Conservation (phyloP, 495 filamentous ascomycete genomes). For the Xylaria venustula region DNA sequence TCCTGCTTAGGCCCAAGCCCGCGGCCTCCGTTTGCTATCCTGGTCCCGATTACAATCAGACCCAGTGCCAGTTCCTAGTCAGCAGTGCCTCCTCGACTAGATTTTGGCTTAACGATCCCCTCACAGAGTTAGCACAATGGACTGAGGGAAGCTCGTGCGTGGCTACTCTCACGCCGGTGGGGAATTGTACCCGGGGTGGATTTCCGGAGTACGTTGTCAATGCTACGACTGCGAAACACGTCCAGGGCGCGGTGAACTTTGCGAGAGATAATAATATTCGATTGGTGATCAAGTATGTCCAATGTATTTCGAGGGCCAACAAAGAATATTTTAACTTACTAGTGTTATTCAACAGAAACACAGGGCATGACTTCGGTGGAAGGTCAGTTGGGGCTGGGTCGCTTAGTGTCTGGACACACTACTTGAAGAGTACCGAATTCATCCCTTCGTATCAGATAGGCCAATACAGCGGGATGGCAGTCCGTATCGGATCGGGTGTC, state of each 20-base stretch:
- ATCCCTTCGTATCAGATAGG: slow-evolving; percentile 38
- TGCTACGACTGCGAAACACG: slow-evolving; percentile 50
- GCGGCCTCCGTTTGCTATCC: slow-evolving; percentile 52
- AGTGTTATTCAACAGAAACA: slow-evolving; percentile 32
- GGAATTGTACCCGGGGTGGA: slow-evolving; percentile 53
- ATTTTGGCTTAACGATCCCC: slow-evolving; percentile 39
- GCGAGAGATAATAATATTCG: slow-evolving; percentile 57
- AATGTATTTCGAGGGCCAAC: neutral
- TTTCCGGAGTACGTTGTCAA: slow-evolving; percentile 61
- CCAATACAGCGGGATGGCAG: slow-evolving; percentile 41
- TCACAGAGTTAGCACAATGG: slow-evolving; percentile 36
- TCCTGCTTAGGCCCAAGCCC: slow-evolving; percentile 52
- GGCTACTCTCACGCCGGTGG: slow-evolving; percentile 20
- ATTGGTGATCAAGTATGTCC: slow-evolving; percentile 54
- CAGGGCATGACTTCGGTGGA: slow-evolving; percentile 42
- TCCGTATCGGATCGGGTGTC: slow-evolving; percentile 60
- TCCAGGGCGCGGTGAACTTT: slow-evolving; percentile 60
- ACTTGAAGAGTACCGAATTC: slow-evolving; percentile 46
- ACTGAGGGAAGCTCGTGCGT: slow-evolving; percentile 38
- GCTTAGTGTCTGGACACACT: slow-evolving; percentile 50
- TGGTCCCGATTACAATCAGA: slow-evolving; percentile 42
- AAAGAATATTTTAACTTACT: neutral
- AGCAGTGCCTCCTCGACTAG: slow-evolving; percentile 20
- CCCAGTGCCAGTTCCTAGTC: slow-evolving; percentile 37
- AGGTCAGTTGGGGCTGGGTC: slow-evolving; percentile 39